Conservation (phyloP, 805 yeast species). For the Zygotorulaspora florentina region DNA sequence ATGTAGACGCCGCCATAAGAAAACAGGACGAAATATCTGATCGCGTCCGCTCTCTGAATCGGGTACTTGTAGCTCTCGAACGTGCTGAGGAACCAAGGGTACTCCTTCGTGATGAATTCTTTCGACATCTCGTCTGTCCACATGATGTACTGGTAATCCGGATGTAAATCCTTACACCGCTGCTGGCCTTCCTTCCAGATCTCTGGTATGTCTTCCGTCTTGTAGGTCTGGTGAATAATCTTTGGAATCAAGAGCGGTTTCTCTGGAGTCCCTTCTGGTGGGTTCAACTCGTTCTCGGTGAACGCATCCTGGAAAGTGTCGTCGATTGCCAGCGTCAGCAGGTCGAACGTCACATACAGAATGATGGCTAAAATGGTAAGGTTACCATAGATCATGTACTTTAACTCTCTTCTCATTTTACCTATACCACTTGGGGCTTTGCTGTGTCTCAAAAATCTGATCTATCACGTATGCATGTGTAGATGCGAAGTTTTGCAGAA, state of each 20-base stretch:
- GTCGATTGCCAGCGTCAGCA: slow-evolving; percentile 69
- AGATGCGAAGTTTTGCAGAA: background rate
- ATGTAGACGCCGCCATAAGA: slow-evolving; percentile 89
- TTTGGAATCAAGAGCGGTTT: slow-evolving; percentile 69
- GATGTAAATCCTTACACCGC: slow-evolving; percentile 71
- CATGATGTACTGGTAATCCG: slow-evolving; percentile 79
- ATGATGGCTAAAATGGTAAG: slow-evolving; percentile 48
- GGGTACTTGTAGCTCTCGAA: slow-evolving; percentile 77
- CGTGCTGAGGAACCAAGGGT: slow-evolving; percentile 80
- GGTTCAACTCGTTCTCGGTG: slow-evolving; percentile 57
- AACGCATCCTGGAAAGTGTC: slow-evolving; percentile 64
- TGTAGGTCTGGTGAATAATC: slow-evolving; percentile 91
- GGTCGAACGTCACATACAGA: slow-evolving; percentile 63
- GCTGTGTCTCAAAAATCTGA: background rate
- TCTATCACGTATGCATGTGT: background rate
- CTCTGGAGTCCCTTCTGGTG: slow-evolving; percentile 39
- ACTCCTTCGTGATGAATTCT: slow-evolving; percentile 71
- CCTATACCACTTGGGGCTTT: background rate
- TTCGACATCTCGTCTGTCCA: slow-evolving; percentile 89
- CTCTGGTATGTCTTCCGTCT: slow-evolving; percentile 71
- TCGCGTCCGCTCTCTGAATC: slow-evolving; percentile 86
- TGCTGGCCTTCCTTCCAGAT: slow-evolving; percentile 76
- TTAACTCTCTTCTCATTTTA: slow-evolving; percentile 61
- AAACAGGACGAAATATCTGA: slow-evolving; percentile 75
- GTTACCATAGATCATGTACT: slow-evolving; percentile 58